Evolutionary conservation across 768 basidiomycete species (phyloP).

Genomic region (Lactarius pseudohatsudake): DNA sequence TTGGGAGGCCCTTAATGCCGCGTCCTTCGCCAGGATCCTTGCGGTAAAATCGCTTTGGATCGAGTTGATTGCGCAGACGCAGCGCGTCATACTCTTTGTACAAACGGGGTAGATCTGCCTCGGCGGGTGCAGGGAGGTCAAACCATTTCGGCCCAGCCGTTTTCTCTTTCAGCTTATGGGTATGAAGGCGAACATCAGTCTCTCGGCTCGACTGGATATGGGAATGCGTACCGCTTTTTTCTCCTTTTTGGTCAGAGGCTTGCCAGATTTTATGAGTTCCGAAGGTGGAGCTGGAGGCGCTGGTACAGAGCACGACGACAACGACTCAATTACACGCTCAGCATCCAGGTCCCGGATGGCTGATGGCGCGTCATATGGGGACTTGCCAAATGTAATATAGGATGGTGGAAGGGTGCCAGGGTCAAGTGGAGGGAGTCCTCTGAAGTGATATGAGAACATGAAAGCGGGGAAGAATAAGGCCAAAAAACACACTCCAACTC

Average conservation of each 20-base stretch:
- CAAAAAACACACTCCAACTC: conserved; percentile 39
- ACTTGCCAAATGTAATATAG: conserved; percentile 58
- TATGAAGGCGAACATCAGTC: conserved; percentile 1
- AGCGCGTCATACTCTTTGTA: conserved; percentile 87
- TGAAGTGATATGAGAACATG: conserved; percentile 31
- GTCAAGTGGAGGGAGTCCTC: conserved; percentile 62
- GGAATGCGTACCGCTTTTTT: conserved; percentile 59
- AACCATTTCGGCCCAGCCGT: conserved; percentile 87
- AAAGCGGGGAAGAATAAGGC: conserved; percentile 12
- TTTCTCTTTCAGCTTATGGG: conserved; percentile 58
- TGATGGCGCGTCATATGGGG: conserved; percentile 45
- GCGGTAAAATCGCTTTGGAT: conserved; percentile 88
- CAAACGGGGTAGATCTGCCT: conserved; percentile 74
- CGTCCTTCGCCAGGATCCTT: conserved; percentile 86
- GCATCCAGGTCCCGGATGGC: conserved; percentile 62
- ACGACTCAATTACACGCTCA: conserved; percentile 50
- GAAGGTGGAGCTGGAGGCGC: conserved; percentile 63
- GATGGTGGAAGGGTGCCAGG: conserved; percentile 61
- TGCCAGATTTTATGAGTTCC: conserved; percentile 58
- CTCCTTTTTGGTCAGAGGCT: conserved; percentile 68
- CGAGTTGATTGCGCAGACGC: conserved; percentile 81
- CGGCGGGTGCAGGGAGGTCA: conserved; percentile 79
- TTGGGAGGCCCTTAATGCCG: conserved; percentile 80
- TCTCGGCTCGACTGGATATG: conserved; percentile 11
- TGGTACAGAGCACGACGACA: conserved; percentile 50